These are phyloP conservation scores for Kondoa subrosea DNA, from an alignment of 768 basidiomycete species.

Conservation along the genomic window DNA sequence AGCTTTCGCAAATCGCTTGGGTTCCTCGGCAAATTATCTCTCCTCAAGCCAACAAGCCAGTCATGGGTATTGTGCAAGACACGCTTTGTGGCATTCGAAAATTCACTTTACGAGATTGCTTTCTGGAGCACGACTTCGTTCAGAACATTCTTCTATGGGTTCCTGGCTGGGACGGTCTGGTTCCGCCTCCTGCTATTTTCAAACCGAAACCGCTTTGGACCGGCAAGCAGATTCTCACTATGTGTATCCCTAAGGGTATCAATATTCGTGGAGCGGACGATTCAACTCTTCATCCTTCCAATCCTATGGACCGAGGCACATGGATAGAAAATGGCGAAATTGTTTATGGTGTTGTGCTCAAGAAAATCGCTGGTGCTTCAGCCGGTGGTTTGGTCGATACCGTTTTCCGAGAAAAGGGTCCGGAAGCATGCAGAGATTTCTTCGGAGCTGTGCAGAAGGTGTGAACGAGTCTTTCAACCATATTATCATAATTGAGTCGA, in stretches of 20 bases:
- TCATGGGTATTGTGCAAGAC: conserved; percentile 99
- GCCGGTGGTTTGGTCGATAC: conserved; percentile 89
- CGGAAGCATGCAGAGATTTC: conserved; percentile 69
- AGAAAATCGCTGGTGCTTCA: conserved; percentile 88
- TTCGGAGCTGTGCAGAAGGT: conserved; percentile 78
- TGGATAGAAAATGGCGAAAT: conserved; percentile 93
- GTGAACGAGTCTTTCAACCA: neutral
- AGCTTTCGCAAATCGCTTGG: conserved; percentile 96
- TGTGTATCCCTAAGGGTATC: conserved; percentile 86
- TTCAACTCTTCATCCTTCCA: conserved; percentile 53
- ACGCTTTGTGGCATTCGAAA: conserved; percentile 95
- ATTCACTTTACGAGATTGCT: conserved; percentile 85
- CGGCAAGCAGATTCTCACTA: conserved; percentile 84
- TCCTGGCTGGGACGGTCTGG: conserved; percentile 85
- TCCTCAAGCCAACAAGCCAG: conserved; percentile 87
- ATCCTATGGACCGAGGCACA: conserved; percentile 80
- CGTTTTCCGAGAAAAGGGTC: conserved; percentile 93
- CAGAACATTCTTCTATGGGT: conserved; percentile 98
- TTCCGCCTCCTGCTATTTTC: conserved; percentile 83
- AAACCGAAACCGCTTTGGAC: conserved; percentile 97
- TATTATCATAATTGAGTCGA: neutral
- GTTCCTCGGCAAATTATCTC: conserved; percentile 97
- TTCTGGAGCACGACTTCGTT: conserved; percentile 86
- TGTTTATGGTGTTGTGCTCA: conserved; percentile 85
- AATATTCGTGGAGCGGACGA: conserved; percentile 41